phyloP scores from a whole-genome alignment of 768 basidiomycete species.

The Gelatoporia subvermispora region DNA sequence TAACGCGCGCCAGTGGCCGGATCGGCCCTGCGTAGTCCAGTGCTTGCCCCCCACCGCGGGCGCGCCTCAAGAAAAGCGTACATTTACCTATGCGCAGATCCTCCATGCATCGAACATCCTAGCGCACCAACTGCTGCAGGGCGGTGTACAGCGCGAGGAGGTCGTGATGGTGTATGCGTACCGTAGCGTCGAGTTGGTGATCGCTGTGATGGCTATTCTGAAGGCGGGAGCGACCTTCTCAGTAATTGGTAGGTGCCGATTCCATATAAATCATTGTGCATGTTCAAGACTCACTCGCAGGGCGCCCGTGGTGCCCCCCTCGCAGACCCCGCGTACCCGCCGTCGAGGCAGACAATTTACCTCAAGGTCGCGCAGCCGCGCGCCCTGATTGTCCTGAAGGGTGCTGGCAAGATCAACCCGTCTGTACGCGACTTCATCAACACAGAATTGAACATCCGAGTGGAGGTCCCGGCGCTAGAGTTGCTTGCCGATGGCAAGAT shows the following conservation, averaged over 20 bases:
- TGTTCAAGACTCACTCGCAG: constrained; percentile 1
- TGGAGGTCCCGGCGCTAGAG: constrained; percentile 87
- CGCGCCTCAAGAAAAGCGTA: constrained; percentile 46
- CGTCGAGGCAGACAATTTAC: constrained; percentile 88
- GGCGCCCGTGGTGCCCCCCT: neutral
- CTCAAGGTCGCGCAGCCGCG: constrained; percentile 90
- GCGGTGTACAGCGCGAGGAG: constrained; percentile 87
- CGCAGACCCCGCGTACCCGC: constrained; percentile 93
- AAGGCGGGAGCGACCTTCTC: constrained; percentile 97
- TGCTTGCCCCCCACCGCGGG: constrained; percentile 41
- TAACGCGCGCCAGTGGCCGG: constrained; percentile 78
- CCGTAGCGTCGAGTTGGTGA: constrained; percentile 91
- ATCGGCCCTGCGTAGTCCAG: constrained; percentile 87
- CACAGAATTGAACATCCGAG: constrained; percentile 74
- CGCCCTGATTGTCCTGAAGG: constrained; percentile 84
- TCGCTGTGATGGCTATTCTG: constrained; percentile 94
- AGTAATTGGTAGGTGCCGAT: constrained; percentile 72
- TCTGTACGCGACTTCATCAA: constrained; percentile 80
- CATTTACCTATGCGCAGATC: constrained; percentile 78
- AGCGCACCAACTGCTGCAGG: constrained; percentile 82
- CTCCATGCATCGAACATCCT: constrained; percentile 83
- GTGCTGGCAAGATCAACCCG: constrained; percentile 77
- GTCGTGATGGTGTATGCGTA: constrained; percentile 98
- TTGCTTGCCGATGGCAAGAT: constrained; percentile 61
- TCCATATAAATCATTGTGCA: neutral